Base-by-base conservation (phyloP, 352 stramenopile genomes). In the Thraustochytrium striatum region DNA sequence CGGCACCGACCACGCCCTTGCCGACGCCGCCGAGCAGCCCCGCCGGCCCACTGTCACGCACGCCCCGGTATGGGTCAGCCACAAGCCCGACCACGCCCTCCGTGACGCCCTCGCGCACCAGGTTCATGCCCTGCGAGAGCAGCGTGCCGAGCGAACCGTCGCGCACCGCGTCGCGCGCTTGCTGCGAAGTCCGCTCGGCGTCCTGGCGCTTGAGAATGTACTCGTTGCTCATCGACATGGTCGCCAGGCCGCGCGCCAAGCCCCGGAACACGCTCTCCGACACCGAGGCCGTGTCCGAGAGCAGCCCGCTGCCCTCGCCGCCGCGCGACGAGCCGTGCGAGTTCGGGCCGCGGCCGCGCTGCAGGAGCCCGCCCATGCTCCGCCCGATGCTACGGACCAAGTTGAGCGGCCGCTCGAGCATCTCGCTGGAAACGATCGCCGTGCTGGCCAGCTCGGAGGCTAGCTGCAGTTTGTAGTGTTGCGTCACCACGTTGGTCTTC, bases 191-290 rank as follows among this genome's bases (percentile, higher is more conserved):
- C 13, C 58, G 58, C 50, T 75, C 44, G 35, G 30, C n/a, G 30
- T 75, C 52, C 39, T 61, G 44, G 28, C 65, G 65, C 11, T 43
- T 39, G 7, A 30, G 52, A 43, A 75, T 75, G 36, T 75, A 75
- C 36, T 75, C 65, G 30, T 75, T 38, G 52, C 65, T 75, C 19
- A 75, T 16, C 30, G 65, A 75, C 65, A 75, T 75, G 5, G 65
- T 75, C 0, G 65, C 65, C 8, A 75, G 39, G 1, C 65, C 52
- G 8, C 52, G 44, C 16, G 65, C 65, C 8, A 75, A 32, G 35
- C 65, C 65, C 9, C 52, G 61, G 2, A 75, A 61, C n/a, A 75
- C 44, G 11, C 30, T 28, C 52, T 75, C 65, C 41, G 65, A 75
- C 5, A 75, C 19, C 39, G 44, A 5, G 19, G 65, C 65, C 19